Evolutionary conservation across 164 flowering plant species (phyloP), one percentile per base, ranked within the genome.

Genomic region (Berberis vulgaris): DNA sequence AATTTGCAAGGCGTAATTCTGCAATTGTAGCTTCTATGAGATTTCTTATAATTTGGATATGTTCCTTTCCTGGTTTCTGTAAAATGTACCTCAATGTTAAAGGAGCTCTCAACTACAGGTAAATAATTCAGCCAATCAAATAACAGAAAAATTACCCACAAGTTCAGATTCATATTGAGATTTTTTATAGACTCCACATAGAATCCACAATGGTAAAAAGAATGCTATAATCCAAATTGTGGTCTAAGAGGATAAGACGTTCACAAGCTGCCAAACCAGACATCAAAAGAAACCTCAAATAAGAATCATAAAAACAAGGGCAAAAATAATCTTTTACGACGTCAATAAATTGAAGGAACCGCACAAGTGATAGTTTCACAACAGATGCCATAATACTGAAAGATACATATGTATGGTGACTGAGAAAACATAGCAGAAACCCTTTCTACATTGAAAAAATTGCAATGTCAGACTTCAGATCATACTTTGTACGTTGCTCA

Each of bases 201-300:
- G 49, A 80, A 79, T 58, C 95, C 86, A 60, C 87, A 84, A 64
- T 88, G 97, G 71, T 90, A 90, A 41, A 90, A 70, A 90, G 91
- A 72, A 84, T 70, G 69, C 89, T 77, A 64, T 88, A 90, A 73
- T 90, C 97, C 77, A 73, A 46, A 78, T 86, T 83, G 49, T 73
- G 59, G 59, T 69, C 74, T 49, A 90, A 66, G 45, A 85, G 76
- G 60, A 90, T 82, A 53, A 90, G 89, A 43, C 89, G 90, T 69
- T 90, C 97, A 71, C 91, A 90, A 44, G 97, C 97, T 90, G 88
- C 12, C 69, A 72, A 69, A 72, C 1, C 3, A 41, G 59, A 44
- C 41, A 12, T 3, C 8, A 7, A 49, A 40, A 66, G 10, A 40
- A 5, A 57, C 43, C 41, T 57, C 12, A 59, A 12, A 26, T 13